Conservation (phyloP, 768 basidiomycete genomes). For the Rossbeevera mucosa region DNA sequence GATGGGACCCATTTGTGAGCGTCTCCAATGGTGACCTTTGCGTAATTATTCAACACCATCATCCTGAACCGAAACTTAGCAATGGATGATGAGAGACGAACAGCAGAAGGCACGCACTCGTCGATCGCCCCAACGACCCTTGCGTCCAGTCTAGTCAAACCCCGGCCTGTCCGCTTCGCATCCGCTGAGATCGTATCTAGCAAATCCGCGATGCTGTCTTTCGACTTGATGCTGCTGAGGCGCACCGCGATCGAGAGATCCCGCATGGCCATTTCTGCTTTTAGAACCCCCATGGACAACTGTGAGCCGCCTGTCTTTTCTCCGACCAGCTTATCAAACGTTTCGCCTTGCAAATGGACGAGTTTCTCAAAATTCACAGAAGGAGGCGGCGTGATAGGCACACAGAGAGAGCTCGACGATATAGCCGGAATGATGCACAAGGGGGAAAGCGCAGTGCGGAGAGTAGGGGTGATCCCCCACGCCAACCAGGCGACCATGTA, state of each 20-base stretch:
- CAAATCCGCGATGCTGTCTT: slow-evolving; percentile 49
- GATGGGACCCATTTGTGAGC: slow-evolving; percentile 28
- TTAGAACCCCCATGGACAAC: slow-evolving; percentile 65
- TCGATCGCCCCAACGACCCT: slow-evolving; percentile 74
- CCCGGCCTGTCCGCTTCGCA: slow-evolving; percentile 56
- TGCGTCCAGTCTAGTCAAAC: slow-evolving; percentile 58
- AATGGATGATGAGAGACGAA: not conserved
- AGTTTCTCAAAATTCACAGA: slow-evolving; percentile 58
- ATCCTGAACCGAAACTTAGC: slow-evolving; percentile 41
- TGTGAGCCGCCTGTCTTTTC: slow-evolving; percentile 54
- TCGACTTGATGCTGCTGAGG: slow-evolving; percentile 57
- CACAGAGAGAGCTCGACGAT: slow-evolving; percentile 45
- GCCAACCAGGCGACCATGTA: slow-evolving; percentile 47
- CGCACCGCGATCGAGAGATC: slow-evolving; percentile 63
- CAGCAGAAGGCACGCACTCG: slow-evolving; percentile 40
- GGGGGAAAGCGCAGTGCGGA: slow-evolving; percentile 51
- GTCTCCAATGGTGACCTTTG: slow-evolving; percentile 50
- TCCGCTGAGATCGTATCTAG: slow-evolving; percentile 54
- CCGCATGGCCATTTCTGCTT: slow-evolving; percentile 70
- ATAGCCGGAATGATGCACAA: slow-evolving; percentile 61
- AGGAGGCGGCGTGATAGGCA: slow-evolving; percentile 19
- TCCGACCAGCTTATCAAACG: slow-evolving; percentile 59
- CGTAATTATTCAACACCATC: slow-evolving; percentile 71
- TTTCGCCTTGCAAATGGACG: slow-evolving; percentile 53
- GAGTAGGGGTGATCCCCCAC: slow-evolving; percentile 34